Base-by-base conservation (phyloP, 257 asterid species). In the Nicotiana knightiana region DNA sequence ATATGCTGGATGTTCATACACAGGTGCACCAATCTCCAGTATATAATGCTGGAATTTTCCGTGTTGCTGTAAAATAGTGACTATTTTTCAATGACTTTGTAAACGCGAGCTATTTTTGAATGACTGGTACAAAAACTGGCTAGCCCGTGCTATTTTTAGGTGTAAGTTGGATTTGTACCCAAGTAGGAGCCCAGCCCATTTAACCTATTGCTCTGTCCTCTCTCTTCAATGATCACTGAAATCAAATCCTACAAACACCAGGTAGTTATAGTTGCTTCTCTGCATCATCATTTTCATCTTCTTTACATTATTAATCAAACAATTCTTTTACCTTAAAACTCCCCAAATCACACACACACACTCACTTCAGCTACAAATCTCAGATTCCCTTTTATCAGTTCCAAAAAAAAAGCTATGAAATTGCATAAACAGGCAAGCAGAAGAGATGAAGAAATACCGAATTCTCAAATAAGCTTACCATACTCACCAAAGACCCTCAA, bases 401-500 rank as follows among this genome's bases (percentile, higher is more conserved):
- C 79, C 26, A 37, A n/a, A 30, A 18, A 16, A 33, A 65, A 43
- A 78, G 85, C 89, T 68, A 91, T 93, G 97, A 93, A 93, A 84
- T 83, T 92, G 76, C 90, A 92, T 86, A 90, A 89, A 82, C 93
- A 90, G 82, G 76, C 89, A 28, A 86, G 90, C 86, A 86, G 92
- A 59, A 87, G 93, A 80, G 97, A 92, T 79, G 98, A 92, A 62
- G 92, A 91, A 33, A 84, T 88, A 82, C 88, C 91, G 10, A 39
- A 84, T 16, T 86, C 91, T 16, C 87, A 85, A 46, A 33, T n/a
- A 15, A 83, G 85, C 9, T 62, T 91, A 0, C 92, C 92, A 2
- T 95, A 93, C 93, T 93, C 98, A 5, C 95, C 98, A 53, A 95
- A 95, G 87, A 85, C 98, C 82, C 86, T 86, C 6, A 95, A 95